A percentile compares a stretch with the other conserved stretches of the same genome.
phyloP scores from a whole-genome alignment of 495 filamentous ascomycete species.

The Aspergillus hancockii region DNA sequence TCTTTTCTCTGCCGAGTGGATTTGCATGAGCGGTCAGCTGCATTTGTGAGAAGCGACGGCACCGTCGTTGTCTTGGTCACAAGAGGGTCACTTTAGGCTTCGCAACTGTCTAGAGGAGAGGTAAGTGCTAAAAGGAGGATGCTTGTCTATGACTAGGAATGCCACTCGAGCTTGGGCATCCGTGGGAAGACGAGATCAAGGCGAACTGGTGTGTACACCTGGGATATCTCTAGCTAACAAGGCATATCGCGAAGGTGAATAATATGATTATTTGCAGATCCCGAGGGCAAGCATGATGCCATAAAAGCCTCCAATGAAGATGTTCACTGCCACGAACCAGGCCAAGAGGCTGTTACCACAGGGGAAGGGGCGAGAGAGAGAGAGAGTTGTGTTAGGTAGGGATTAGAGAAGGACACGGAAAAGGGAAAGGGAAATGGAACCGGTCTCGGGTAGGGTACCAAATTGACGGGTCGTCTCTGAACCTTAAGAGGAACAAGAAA shows the following conservation, averaged over 20 bases:
- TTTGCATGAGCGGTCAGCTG: neutral
- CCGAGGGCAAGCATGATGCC: neutral
- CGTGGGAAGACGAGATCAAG: neutral
- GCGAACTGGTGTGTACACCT: neutral
- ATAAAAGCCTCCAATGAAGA: neutral
- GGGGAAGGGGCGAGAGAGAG: conserved; percentile 39
- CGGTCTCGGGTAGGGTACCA: conserved; percentile 21
- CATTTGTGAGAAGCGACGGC: neutral
- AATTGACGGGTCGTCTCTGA: conserved; percentile 19
- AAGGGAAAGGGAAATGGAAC: conserved; percentile 23
- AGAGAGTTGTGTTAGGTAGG: neutral
- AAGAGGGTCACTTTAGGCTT: neutral
- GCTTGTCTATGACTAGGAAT: neutral
- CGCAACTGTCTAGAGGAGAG: neutral
- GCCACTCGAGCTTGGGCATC: neutral
- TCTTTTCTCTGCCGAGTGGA: neutral
- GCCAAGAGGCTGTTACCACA: conserved; percentile 4
- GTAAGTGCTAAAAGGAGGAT: neutral
- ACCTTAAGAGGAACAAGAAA: conserved; percentile 8
- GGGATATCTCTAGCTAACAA: too few species aligned
- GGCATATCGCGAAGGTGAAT: neutral
- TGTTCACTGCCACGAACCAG: neutral
- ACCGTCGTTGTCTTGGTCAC: neutral
- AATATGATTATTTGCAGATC: neutral
- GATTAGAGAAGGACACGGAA: conserved; percentile 4